Evolutionary conservation across 2,329 filamentous ascomycete genomes (phyloP).

Genomic region (Trichothecium sympodiale): DNA sequence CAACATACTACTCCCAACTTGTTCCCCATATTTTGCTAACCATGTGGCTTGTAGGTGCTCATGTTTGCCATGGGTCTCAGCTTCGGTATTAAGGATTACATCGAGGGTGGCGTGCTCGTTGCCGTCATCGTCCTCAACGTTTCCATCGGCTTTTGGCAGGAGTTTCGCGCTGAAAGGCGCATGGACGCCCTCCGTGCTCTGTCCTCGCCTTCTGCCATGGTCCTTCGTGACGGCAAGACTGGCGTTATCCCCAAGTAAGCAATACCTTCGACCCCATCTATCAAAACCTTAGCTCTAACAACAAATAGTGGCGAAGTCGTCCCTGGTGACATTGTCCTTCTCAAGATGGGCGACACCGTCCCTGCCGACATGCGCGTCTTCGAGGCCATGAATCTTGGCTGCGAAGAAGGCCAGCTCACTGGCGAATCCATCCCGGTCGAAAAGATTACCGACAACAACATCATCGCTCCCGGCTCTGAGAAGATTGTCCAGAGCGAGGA

Average conservation of each 20-base stretch:
- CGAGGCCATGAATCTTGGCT: slow-evolving; percentile 67
- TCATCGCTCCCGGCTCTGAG: slow-evolving; percentile 32
- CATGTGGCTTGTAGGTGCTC: slow-evolving; percentile 42
- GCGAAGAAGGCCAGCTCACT: slow-evolving; percentile 68
- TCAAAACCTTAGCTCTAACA: background rate
- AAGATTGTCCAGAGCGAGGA: slow-evolving; percentile 29
- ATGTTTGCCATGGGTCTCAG: slow-evolving; percentile 66
- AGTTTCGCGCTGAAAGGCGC: slow-evolving; percentile 54
- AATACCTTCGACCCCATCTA: slow-evolving; percentile 1
- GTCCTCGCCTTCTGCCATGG: slow-evolving; percentile 51
- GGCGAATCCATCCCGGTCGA: slow-evolving; percentile 65
- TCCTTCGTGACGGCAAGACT: slow-evolving; percentile 48
- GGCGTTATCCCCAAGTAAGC: slow-evolving; percentile 47
- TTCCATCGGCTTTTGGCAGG: slow-evolving; percentile 55
- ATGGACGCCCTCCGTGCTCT: slow-evolving; percentile 53
- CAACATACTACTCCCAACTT: background rate
- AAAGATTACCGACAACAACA: slow-evolving; percentile 45
- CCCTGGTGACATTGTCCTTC: slow-evolving; percentile 57
- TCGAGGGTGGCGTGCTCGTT: slow-evolving; percentile 56
- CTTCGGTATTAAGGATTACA: slow-evolving; percentile 55
- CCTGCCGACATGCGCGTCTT: slow-evolving; percentile 62
- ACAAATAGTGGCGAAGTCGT: slow-evolving; percentile 46
- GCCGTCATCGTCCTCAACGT: slow-evolving; percentile 61
- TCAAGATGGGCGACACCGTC: slow-evolving; percentile 63
- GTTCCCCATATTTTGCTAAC: background rate